A percentile compares a stretch with the other conserved stretches of the same genome.
Evolutionary conservation across 495 filamentous ascomycete genomes (phyloP).

Genomic region (Acidiella bohemica): DNA sequence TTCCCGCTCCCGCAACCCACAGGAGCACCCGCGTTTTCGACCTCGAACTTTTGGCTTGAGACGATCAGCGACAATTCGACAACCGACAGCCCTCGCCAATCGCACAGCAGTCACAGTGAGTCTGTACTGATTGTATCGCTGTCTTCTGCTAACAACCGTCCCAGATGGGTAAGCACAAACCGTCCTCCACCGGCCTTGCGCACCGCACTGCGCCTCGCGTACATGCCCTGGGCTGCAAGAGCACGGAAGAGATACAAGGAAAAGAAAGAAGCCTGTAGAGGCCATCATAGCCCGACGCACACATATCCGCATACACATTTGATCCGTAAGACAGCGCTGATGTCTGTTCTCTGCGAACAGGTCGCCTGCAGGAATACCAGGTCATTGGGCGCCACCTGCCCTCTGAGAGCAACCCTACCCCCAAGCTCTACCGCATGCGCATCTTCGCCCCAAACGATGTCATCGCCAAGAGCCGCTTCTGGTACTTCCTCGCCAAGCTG

Average conservation of each 20-base stretch:
- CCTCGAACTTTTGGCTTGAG: conserved; percentile 4
- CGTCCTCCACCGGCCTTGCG: neutral
- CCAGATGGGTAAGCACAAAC: conserved; percentile 37
- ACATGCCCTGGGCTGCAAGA: neutral
- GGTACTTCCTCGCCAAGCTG: conserved; percentile 99
- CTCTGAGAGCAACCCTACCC: conserved; percentile 83
- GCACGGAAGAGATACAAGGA: conserved; percentile 33
- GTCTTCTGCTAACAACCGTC: neutral
- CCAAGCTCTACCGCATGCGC: conserved; percentile 99
- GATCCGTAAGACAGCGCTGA: conserved; percentile 22
- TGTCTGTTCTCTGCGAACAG: conserved; percentile 35
- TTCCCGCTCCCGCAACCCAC: too few species aligned
- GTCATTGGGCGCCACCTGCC: conserved; percentile 99
- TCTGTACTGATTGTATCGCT: neutral
- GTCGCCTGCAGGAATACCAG: conserved; percentile 99
- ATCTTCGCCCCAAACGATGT: conserved; percentile 97
- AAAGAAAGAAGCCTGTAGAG: too few species aligned
- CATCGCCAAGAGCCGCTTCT: conserved; percentile 97
- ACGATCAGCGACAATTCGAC: conserved; percentile 12
- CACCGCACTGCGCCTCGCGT: neutral
- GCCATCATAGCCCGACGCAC: neutral
- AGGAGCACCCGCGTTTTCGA: conserved; percentile 1
- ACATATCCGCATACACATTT: conserved; percentile 1
- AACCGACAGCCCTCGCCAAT: too few species aligned
- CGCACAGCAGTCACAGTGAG: conserved; percentile 10